Evolutionary conservation across 179 eudicot species (phyloP), one percentile per base, ranked within the genome.

Genomic region (Kewa caespitosa): DNA sequence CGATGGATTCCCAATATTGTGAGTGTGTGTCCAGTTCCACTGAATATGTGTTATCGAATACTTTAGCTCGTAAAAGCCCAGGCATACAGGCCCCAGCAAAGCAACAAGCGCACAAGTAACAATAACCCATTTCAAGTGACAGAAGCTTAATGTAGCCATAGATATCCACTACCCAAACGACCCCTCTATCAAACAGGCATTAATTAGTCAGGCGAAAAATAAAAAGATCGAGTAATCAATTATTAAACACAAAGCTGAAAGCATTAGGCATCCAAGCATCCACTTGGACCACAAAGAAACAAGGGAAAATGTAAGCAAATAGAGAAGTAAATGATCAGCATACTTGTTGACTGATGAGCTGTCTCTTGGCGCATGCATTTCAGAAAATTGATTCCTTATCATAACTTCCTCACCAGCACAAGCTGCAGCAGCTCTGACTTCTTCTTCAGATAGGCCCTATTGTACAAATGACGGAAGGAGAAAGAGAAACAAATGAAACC

Each of bases 401-500:
- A 87, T 88, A 57, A 91, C 99, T 89, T 95, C 98, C 77, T 95
- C 96, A 59, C 99, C 89, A 60, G 99, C 99, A 86, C 97, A 95
- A 75, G 96, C 87, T 75, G 99, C 99, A 31, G 92, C 97, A 38
- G 94, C 88, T 85, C 97, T 91, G 74, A 89, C 93, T 86, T 95
- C 99, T 83, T 93, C 99, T 86, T 95, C 98, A 67, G 99, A 86
- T 18, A 93, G 84, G 82, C 99, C 99, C 99, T 95, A 69, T 84
- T 57, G 67, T 76, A 66, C 41, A 48, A 61, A 30, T 67, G 39
- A 55, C 25, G 36, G 50, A 3, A 57, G 2, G 30, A n/a, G 32
- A 36, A 25, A 59, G 10, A 34, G 30, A 13, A 42, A 59, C 20
- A 57, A 9, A n/a, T n/a, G n/a, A 27, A 25, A 57, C 31, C 27